Conservation (phyloP, 805 yeast genomes). For the Metschnikowia matae region DNA sequence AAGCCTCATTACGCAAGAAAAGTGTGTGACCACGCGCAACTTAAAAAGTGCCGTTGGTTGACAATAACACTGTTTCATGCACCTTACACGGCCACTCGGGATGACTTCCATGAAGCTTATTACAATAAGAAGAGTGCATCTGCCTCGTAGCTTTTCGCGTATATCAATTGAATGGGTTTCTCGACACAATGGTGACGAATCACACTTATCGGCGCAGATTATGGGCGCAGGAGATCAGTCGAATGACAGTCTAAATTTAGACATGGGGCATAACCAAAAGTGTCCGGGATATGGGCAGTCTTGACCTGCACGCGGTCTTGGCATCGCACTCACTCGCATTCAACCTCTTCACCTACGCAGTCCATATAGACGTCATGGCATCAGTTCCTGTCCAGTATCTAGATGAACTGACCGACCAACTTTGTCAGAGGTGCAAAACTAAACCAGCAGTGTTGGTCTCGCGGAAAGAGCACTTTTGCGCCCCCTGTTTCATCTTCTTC, state of each 20-base stretch:
- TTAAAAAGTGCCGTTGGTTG: background rate
- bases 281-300: background rate
- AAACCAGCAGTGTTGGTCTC: slow-evolving; percentile 43
- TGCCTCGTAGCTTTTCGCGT: background rate
- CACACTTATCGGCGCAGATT: background rate
- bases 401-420: background rate
- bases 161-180: background rate
- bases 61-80: background rate
- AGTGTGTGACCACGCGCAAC: background rate
- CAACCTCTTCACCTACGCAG: background rate
- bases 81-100: background rate
- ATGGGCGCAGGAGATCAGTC: no score
- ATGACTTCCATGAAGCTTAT: background rate
- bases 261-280: no score
- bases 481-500: slow-evolving; percentile 64
- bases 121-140: background rate
- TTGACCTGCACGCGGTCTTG: slow-evolving; percentile 1
- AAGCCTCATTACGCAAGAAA: background rate
- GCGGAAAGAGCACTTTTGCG: slow-evolving; percentile 65
- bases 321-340: slow-evolving; percentile 8
- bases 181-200: background rate
- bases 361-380: slow-evolving; percentile 8
- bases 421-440: slow-evolving; percentile 50
- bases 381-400: slow-evolving; percentile 15
- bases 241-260: no score